Percentiles rank a stretch among this genome's conserved stretches.
Evolutionary conservation across 1,284 basidiomycete genomes (phyloP).

Genomic region (Termitomyces sp.): DNA sequence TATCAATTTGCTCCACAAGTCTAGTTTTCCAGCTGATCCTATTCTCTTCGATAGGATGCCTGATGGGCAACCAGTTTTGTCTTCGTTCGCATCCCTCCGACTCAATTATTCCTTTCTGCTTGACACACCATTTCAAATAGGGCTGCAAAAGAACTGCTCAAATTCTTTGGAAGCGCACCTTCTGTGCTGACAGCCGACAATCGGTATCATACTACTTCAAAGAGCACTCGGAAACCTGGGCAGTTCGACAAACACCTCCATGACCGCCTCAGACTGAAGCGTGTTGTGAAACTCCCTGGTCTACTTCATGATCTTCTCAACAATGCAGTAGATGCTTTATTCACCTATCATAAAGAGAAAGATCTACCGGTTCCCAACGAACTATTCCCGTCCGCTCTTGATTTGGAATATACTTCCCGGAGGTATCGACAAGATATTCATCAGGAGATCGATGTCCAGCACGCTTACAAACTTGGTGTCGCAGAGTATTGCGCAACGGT

Average conservation of each 20-base stretch:
- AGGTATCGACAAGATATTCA: neutral
- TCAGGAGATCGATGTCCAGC: neutral
- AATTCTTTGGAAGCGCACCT: neutral
- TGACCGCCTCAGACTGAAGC: neutral
- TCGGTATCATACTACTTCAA: neutral
- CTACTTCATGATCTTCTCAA: slow-evolving; percentile 1
- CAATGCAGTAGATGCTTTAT: neutral
- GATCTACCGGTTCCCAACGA: neutral
- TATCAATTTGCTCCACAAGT: neutral
- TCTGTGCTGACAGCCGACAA: neutral
- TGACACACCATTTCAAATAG: neutral
- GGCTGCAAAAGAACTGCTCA: neutral
- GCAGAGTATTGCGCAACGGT: neutral
- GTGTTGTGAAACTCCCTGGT: neutral
- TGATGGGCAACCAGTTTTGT: neutral
- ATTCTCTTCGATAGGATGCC: neutral
- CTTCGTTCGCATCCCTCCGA: neutral
- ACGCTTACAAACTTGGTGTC: neutral
- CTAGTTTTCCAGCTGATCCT: neutral
- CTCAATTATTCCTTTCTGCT: neutral
- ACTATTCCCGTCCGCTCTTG: neutral
- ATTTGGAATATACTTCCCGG: neutral
- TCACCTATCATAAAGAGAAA: neutral
- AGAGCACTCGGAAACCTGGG: slow-evolving; percentile 3
- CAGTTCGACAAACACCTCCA: slow-evolving; percentile 6